Conservation (phyloP, 768 basidiomycete species). For the Lactifluus volemus region DNA sequence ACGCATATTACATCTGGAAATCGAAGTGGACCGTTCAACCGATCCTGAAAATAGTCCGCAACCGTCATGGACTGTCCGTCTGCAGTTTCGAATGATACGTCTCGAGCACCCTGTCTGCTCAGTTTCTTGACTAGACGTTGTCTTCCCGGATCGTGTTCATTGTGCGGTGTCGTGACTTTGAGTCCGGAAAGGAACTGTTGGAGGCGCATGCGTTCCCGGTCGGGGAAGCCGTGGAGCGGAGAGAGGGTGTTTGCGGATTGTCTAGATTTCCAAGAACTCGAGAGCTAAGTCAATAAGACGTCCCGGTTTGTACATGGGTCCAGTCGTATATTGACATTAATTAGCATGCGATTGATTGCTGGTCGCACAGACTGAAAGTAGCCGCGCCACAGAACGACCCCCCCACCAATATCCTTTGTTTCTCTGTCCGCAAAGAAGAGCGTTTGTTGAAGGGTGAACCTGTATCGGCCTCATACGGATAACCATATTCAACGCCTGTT, state of each 20-base stretch:
- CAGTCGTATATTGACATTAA: slow-evolving; percentile 77
- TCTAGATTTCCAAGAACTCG: slow-evolving; percentile 34
- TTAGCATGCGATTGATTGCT: slow-evolving; percentile 46
- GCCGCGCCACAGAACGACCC: slow-evolving; percentile 67
- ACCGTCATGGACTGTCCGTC: slow-evolving; percentile 50
- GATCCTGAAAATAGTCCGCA: slow-evolving; percentile 47
- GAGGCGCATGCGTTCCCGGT: slow-evolving; percentile 42
- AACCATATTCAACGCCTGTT: slow-evolving; percentile 62
- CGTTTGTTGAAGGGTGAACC: slow-evolving; percentile 56
- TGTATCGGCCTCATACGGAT: slow-evolving; percentile 59
- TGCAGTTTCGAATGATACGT: slow-evolving; percentile 44
- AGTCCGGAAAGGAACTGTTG: slow-evolving; percentile 49
- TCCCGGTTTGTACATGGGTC: slow-evolving; percentile 64
- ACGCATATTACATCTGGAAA: slow-evolving; percentile 61
- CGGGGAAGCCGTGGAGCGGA: slow-evolving; percentile 34
- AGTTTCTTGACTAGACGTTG: slow-evolving; percentile 58
- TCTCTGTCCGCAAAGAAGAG: slow-evolving; percentile 65
- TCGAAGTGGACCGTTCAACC: slow-evolving; percentile 44
- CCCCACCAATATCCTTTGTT: slow-evolving; percentile 43
- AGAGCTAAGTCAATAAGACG: slow-evolving; percentile 47
- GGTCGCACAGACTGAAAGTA: slow-evolving; percentile 77
- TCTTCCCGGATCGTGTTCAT: neutral
- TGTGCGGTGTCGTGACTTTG: slow-evolving; percentile 36
- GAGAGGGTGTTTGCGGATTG: slow-evolving; percentile 28
- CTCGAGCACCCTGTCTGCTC: slow-evolving; percentile 41